A percentile compares a stretch with the other conserved stretches of the same genome.
phyloP scores from a whole-genome alignment of 495 filamentous ascomycete species.

The Tuber umbilicatum region DNA sequence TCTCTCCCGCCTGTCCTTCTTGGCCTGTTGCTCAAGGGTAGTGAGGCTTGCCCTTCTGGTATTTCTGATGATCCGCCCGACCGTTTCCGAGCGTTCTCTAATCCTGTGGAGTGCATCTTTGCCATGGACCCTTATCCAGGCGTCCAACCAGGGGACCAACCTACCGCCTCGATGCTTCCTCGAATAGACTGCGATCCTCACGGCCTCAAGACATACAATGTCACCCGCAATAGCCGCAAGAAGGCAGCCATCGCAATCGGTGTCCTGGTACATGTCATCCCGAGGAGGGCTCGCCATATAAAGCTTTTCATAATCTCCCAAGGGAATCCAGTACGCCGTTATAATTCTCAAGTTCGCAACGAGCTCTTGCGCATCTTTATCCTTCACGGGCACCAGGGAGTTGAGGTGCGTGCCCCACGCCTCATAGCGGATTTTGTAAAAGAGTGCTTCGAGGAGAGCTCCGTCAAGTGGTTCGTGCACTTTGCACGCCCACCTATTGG shows the following conservation, averaged over 20 bases:
- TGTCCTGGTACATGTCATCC: neutral
- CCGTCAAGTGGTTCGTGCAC: neutral
- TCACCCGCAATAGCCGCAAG: neutral
- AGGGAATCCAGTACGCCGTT: neutral
- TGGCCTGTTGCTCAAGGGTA: neutral
- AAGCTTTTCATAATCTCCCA: neutral
- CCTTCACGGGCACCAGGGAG: neutral
- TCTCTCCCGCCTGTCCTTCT: neutral
- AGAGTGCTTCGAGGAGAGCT: neutral
- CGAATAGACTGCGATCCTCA: neutral
- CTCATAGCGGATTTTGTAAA: neutral
- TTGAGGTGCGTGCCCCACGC: conserved; percentile 1
- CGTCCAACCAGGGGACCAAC: neutral
- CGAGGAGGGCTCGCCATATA: neutral
- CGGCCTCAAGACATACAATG: neutral
- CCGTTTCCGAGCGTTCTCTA: neutral
- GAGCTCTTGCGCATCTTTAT: neutral
- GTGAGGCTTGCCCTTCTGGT: neutral
- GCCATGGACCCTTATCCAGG: neutral
- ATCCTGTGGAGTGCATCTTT: neutral
- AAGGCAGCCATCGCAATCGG: neutral
- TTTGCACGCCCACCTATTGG: conserved; percentile 3
- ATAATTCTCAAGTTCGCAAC: neutral
- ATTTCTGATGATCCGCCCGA: neutral
- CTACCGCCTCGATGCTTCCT: neutral